Evolutionary conservation across 176 grass and related monocot genomes (phyloP).

Genomic region (Cocos nucifera): DNA sequence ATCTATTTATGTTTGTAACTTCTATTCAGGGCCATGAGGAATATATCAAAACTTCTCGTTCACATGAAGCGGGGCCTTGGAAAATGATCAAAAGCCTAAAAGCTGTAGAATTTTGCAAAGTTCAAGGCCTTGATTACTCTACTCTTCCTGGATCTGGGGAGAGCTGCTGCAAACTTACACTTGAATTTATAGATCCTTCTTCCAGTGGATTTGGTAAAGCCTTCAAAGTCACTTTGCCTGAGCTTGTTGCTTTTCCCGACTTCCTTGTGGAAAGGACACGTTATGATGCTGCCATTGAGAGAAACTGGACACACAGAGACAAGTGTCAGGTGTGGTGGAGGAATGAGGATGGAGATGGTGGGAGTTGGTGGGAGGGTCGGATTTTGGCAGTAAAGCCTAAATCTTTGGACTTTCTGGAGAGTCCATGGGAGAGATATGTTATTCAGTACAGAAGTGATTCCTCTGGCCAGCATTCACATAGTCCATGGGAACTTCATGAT

Average conservation of each 20-base stretch:
- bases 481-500: slow-evolving; percentile 94
- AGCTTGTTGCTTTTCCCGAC: slow-evolving; percentile 65
- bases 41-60: slow-evolving; percentile 33
- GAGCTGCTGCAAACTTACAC: slow-evolving; percentile 73
- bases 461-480: slow-evolving; percentile 52
- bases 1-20: too few relatives aligned
- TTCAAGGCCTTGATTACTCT: slow-evolving; percentile 55
- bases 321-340: slow-evolving; percentile 96
- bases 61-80: slow-evolving; percentile 44
- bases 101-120: slow-evolving; percentile 82
- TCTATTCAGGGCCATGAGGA: slow-evolving; percentile 70
- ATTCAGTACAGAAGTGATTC: slow-evolving; percentile 82
- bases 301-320: slow-evolving; percentile 80
- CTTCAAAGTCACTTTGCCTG: slow-evolving; percentile 68
- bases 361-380: slow-evolving; percentile 91
- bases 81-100: slow-evolving; percentile 47
- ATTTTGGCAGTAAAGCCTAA: slow-evolving; percentile 52
- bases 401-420: slow-evolving; percentile 70
- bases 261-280: slow-evolving; percentile 91
- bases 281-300: slow-evolving; percentile 59
- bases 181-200: slow-evolving; percentile 45
- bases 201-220: slow-evolving; percentile 42
- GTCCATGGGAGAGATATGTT: slow-evolving; percentile 86
- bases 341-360: slow-evolving; percentile 49
- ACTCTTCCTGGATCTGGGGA: slow-evolving; percentile 82